Conservation (phyloP, 768 basidiomycete genomes). For the Butyriboletus loyo region DNA sequence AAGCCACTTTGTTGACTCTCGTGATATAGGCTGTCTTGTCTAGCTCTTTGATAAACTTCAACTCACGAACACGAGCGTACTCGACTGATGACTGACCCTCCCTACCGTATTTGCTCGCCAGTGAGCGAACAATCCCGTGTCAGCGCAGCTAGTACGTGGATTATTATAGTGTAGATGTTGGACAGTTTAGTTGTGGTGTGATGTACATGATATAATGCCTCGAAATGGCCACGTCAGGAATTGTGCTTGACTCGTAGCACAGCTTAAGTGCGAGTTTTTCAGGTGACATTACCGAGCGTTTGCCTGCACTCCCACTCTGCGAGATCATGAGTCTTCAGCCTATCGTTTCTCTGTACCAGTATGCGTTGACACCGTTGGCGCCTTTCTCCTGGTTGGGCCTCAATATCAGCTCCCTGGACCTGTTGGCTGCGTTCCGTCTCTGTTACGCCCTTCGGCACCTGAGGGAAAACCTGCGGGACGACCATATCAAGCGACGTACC, state of each 20-base stretch:
- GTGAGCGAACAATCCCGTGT: no score
- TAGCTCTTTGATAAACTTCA: no score
- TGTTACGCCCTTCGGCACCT: conserved; percentile 69
- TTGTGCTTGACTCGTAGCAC: not conserved
- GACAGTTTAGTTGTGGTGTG: no score
- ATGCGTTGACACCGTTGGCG: conserved; percentile 54
- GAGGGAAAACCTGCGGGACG: conserved; percentile 45
- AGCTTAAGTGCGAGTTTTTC: no score
- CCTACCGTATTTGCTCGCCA: no score
- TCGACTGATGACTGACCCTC: no score
- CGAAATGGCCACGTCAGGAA: conserved; percentile 7
- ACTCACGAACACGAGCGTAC: no score
- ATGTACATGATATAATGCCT: not conserved
- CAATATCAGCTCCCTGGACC: conserved; percentile 58
- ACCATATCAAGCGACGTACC: conserved; percentile 40
- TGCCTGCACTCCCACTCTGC: not conserved
- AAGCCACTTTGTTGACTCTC: not conserved
- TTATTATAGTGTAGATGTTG: no score
- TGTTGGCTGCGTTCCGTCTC: conserved; percentile 64
- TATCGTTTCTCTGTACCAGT: conserved; percentile 50
- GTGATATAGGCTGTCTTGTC: no score
- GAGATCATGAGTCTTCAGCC: conserved; percentile 35
- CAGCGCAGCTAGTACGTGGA: no score
- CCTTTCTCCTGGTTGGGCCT: conserved; percentile 69
- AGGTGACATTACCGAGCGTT: no score